These are phyloP conservation scores for Thielaviopsis cerberus DNA, from an alignment of 2,329 filamentous ascomycete genomes.

Conservation along the genomic window DNA sequence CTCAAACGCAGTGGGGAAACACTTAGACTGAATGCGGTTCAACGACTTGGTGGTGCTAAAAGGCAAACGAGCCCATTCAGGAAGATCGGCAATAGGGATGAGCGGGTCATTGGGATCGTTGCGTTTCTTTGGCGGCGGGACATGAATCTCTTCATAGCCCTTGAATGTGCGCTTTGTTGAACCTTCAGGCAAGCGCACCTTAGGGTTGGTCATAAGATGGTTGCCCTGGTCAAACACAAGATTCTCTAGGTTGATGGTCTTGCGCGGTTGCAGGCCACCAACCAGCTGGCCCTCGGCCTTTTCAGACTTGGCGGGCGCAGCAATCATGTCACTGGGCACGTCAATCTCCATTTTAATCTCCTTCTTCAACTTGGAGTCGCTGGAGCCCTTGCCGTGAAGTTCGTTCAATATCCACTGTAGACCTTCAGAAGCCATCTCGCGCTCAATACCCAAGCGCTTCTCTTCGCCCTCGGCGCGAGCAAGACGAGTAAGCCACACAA, in stretches of 20 bases:
- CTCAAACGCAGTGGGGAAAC: constrained; percentile 75
- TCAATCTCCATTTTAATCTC: constrained; percentile 96
- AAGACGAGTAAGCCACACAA: constrained; percentile 86
- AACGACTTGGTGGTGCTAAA: constrained; percentile 75
- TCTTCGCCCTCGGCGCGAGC: constrained; percentile 65
- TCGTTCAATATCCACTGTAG: constrained; percentile 76
- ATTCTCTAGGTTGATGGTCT: constrained; percentile 84
- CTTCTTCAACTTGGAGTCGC: constrained; percentile 42
- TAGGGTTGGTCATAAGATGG: constrained; percentile 98
- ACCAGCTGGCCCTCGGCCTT: constrained; percentile 49
- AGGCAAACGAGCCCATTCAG: constrained; percentile 74
- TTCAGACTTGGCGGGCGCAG: constrained; percentile 30
- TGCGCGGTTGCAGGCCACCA: constrained; percentile 69
- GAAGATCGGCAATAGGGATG: constrained; percentile 71
- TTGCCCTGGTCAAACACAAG: constrained; percentile 95
- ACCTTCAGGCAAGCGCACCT: constrained; percentile 79
- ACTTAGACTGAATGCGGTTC: constrained; percentile 90
- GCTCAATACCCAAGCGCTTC: constrained; percentile 59
- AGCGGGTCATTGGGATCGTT: constrained; percentile 62
- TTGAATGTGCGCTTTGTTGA: constrained; percentile 93
- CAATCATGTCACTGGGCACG: constrained; percentile 36
- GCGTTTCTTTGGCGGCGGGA: constrained; percentile 78
- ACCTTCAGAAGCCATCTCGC: constrained; percentile 80
- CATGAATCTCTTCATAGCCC: constrained; percentile 95
- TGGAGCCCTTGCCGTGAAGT: constrained; percentile 52